These are phyloP conservation scores for Lentinula edodes DNA, from an alignment of 768 basidiomycete genomes.

Conservation along the genomic window DNA sequence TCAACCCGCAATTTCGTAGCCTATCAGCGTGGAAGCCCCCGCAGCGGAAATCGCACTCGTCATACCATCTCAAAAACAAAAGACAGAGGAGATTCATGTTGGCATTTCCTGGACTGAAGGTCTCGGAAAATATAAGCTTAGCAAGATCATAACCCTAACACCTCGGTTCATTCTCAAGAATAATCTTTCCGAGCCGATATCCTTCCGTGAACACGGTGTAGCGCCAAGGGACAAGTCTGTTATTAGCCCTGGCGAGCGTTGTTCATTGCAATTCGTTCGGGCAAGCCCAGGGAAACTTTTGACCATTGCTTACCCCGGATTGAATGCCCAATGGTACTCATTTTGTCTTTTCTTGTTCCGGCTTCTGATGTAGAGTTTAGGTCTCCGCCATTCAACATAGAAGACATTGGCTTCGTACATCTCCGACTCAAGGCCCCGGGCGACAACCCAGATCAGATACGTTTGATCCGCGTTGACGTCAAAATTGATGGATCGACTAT, in stretches of 20 bases:
- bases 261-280: constrained; percentile 63
- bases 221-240: constrained; percentile 54
- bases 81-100: constrained; percentile 65
- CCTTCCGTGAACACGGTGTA: constrained; percentile 82
- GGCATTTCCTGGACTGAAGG: constrained; percentile 93
- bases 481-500: constrained; percentile 84
- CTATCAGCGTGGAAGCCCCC: constrained; percentile 88
- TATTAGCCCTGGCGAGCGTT: constrained; percentile 64
- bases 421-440: constrained; percentile 56
- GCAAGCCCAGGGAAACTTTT: constrained; percentile 67
- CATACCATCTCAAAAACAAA: constrained; percentile 57
- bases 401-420: constrained; percentile 83
- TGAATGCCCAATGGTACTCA: constrained; percentile 74
- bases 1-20: constrained; percentile 28
- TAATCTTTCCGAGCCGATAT: constrained; percentile 58
- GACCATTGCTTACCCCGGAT: constrained; percentile 81
- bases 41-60: constrained; percentile 83
- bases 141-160: constrained; percentile 86
- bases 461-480: constrained; percentile 71
- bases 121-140: constrained; percentile 93
- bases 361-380: constrained; percentile 30
- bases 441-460: constrained; percentile 23
- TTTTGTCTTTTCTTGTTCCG: constrained; percentile 3
- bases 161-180: constrained; percentile 93
- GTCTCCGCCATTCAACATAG: constrained; percentile 89